A percentile compares a stretch with the other conserved stretches of the same genome.
These are phyloP conservation scores for Sphaerulina vaccinii DNA, from an alignment of 2,329 filamentous ascomycete species.

Conservation along the genomic window DNA sequence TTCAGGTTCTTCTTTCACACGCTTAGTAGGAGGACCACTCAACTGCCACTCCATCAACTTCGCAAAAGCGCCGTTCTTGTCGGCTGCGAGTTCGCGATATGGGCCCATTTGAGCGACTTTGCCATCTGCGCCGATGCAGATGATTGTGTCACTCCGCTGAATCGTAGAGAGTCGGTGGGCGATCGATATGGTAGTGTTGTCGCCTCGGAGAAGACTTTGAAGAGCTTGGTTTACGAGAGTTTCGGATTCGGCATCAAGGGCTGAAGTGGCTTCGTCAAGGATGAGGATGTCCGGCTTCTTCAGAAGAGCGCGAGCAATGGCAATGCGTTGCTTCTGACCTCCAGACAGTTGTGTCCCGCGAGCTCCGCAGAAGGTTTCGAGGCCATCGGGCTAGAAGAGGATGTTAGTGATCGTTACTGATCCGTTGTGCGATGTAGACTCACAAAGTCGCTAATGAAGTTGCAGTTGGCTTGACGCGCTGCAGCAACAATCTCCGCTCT, in stretches of 20 bases:
- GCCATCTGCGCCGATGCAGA: constrained; percentile 83
- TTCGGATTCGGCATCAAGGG: constrained; percentile 93
- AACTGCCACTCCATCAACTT: constrained; percentile 99
- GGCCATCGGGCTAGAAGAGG: constrained; percentile 68
- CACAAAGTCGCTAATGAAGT: constrained; percentile 90
- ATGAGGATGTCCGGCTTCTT: constrained; percentile 97
- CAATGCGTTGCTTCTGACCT: constrained; percentile 96
- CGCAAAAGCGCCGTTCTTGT: constrained; percentile 79
- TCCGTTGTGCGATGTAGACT: constrained; percentile 37
- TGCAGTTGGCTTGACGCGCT: constrained; percentile 88
- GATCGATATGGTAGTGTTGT: constrained; percentile 96
- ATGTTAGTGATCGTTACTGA: constrained; percentile 22
- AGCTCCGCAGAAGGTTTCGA: constrained; percentile 91
- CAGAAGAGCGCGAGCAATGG: constrained; percentile 89
- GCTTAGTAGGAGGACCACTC: constrained; percentile 61
- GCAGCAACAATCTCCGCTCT: constrained; percentile 80
- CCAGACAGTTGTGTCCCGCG: constrained; percentile 91
- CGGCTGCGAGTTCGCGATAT: constrained; percentile 71
- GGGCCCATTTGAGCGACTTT: constrained; percentile 87
- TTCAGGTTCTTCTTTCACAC: constrained; percentile 17
- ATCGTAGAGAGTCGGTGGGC: constrained; percentile 95
- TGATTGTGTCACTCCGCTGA: constrained; percentile 90
- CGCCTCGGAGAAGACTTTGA: constrained; percentile 73
- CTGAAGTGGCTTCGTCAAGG: constrained; percentile 90
- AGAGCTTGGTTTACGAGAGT: constrained; percentile 93